Evolutionary conservation across 2,329 filamentous ascomycete species (phyloP).

Genomic region (Aspergillus tamarii): DNA sequence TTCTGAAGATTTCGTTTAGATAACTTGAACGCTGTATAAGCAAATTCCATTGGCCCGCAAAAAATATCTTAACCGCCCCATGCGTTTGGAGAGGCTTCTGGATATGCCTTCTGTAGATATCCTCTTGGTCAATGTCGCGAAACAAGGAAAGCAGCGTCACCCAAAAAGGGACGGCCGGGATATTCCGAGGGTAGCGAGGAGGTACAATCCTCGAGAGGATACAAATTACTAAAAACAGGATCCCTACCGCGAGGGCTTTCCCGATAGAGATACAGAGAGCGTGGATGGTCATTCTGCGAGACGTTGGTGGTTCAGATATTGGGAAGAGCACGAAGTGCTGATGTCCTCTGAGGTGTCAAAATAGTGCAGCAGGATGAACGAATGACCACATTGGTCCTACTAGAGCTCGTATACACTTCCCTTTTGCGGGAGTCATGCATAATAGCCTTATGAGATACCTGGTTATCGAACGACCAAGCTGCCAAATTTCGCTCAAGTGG

Average conservation of each 20-base stretch:
- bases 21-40: neutral
- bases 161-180: slow-evolving; percentile 45
- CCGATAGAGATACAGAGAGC: neutral
- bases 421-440: neutral
- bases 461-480: neutral
- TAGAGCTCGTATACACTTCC: neutral
- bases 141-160: slow-evolving; percentile 48
- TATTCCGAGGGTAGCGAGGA: neutral
- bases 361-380: neutral
- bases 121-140: slow-evolving; percentile 48
- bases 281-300: neutral
- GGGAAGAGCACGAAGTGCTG: neutral
- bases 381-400: neutral
- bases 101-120: slow-evolving; percentile 46
- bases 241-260: neutral
- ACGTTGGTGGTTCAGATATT: neutral
- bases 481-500: neutral
- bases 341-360: neutral
- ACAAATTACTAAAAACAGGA: neutral
- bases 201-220: neutral
- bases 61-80: slow-evolving; percentile 50
- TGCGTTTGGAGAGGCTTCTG: slow-evolving; percentile 25
- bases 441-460: neutral
- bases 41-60: neutral
- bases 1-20: slow-evolving; percentile 42